Evolutionary conservation across 108 stramenopile species (phyloP).

Genomic region (Nannochloropsis salina): DNA sequence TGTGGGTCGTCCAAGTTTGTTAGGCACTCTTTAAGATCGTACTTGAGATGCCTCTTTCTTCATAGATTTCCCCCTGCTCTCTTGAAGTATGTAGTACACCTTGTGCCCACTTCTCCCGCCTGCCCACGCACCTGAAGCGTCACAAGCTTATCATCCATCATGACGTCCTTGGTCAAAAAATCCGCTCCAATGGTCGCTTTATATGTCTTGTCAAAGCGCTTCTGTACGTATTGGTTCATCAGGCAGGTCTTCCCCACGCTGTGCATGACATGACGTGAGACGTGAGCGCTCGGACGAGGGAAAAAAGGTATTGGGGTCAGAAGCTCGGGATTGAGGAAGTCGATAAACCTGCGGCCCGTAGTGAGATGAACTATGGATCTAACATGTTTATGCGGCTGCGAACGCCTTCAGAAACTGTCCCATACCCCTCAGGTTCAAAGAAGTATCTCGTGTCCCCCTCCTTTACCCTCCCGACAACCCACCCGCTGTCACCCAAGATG

Average conservation of each 20-base stretch:
- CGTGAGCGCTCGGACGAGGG: background rate
- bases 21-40: background rate
- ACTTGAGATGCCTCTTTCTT: too few relatives aligned
- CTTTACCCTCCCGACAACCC: constrained; percentile 13
- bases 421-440: background rate
- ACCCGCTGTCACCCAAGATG: constrained; percentile 80
- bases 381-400: background rate
- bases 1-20: constrained; percentile 38
- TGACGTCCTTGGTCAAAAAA: constrained; percentile 79
- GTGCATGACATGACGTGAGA: background rate
- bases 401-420: background rate
- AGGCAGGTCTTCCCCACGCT: constrained; percentile 96
- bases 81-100: too few relatives aligned
- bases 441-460: constrained; percentile 1
- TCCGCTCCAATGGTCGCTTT: constrained; percentile 98
- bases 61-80: too few relatives aligned
- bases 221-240: constrained; percentile 95
- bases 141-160: constrained; percentile 64
- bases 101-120: too few relatives aligned
- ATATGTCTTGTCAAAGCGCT: constrained; percentile 88
- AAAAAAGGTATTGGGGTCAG: background rate
- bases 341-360: background rate
- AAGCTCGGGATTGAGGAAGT: background rate
- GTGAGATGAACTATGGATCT: constrained; percentile 19
- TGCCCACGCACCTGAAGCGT: constrained; percentile 58